These are phyloP conservation scores for Marasmius tenuissimus DNA, from an alignment of 1,284 basidiomycete species.

Conservation along the genomic window DNA sequence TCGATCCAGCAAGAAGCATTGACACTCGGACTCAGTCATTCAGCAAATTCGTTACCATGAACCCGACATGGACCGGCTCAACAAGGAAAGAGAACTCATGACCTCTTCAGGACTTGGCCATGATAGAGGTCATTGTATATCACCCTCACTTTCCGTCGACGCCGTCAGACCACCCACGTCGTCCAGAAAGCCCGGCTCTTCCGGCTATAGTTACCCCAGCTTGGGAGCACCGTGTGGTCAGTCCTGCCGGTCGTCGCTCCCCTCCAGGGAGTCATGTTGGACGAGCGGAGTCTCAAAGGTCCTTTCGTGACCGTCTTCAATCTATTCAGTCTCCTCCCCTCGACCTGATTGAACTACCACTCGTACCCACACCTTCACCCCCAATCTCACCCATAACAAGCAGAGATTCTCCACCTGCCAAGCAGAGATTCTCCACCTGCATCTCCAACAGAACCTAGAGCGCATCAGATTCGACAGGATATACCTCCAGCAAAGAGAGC, in stretches of 20 bases:
- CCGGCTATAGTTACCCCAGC: constrained; percentile 4
- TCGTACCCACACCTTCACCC: constrained; percentile 44
- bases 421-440: constrained; percentile 43
- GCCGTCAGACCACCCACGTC: not conserved
- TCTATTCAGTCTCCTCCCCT: constrained; percentile 26
- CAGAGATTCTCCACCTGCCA: too few species aligned
- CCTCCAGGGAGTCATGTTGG: constrained; percentile 45
- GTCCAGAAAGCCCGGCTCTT: constrained; percentile 7
- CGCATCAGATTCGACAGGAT: constrained; percentile 48
- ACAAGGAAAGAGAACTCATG: constrained; percentile 1
- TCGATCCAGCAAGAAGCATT: constrained; percentile 33
- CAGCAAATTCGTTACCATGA: constrained; percentile 15
- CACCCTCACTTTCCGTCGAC: not conserved
- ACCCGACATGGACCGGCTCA: not conserved
- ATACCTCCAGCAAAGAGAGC: constrained; percentile 72
- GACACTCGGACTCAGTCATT: constrained; percentile 38
- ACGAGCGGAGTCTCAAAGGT: constrained; percentile 35
- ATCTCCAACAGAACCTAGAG: constrained; percentile 42
- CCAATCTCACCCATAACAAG: constrained; percentile 41
- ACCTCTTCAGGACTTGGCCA: not conserved
- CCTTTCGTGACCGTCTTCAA: constrained; percentile 31
- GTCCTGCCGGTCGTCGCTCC: constrained; percentile 32
- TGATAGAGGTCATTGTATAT: not conserved
- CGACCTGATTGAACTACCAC: constrained; percentile 43
- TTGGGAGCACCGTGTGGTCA: constrained; percentile 10